Conservation (phyloP, 2,329 filamentous ascomycete genomes). For the Aureobasidium mangrovei region DNA sequence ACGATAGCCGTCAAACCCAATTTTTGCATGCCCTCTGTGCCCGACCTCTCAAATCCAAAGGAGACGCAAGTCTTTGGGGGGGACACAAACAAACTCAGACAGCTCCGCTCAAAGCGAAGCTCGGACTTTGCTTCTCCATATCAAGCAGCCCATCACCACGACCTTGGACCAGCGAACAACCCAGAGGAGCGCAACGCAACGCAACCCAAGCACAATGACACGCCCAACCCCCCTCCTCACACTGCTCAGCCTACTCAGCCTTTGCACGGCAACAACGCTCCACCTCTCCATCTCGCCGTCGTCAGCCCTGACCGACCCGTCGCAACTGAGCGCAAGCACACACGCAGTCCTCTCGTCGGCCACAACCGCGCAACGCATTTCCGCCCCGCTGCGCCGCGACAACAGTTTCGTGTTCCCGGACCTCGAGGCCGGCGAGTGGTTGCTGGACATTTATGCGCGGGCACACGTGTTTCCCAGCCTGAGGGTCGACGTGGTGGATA, state of each 20-base stretch:
- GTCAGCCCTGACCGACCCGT: constrained; percentile 35
- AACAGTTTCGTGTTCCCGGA: constrained; percentile 71
- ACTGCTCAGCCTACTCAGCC: neutral
- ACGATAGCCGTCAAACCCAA: neutral
- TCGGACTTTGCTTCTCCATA: neutral
- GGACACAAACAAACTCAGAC: neutral
- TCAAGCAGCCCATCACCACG: neutral
- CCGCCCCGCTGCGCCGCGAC: constrained; percentile 56
- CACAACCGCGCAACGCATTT: constrained; percentile 35
- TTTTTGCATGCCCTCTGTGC: neutral
- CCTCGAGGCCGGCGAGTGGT: constrained; percentile 63
- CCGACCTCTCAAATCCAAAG: neutral
- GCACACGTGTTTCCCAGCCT: constrained; percentile 70
- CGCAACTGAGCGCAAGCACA: constrained; percentile 47
- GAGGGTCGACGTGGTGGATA: constrained; percentile 62
- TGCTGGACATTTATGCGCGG: constrained; percentile 69
- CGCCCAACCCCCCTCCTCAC: neutral
- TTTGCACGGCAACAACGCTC: constrained; percentile 31
- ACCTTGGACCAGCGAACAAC: neutral
- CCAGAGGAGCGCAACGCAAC: neutral
- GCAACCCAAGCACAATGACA: neutral
- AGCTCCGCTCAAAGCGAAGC: neutral
- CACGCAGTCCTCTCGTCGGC: constrained; percentile 49
- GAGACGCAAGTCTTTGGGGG: neutral
- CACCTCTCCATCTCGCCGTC: constrained; percentile 45